These are phyloP conservation scores for Scortechinia acanthostroma DNA, from an alignment of 2,329 filamentous ascomycete species.

Conservation along the genomic window DNA sequence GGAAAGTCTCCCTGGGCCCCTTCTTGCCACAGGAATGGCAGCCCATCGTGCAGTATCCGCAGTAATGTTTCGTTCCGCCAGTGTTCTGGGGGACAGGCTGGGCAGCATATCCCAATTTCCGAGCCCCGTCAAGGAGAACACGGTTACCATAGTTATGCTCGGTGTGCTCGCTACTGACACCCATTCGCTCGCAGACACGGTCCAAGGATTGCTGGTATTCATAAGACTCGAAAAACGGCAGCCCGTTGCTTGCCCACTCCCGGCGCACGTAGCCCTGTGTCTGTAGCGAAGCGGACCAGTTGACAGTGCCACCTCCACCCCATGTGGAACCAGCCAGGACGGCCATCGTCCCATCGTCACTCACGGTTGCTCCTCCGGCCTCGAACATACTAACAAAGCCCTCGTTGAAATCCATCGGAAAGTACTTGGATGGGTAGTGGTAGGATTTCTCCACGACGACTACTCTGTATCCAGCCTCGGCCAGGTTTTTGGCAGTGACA, in stretches of 20 bases:
- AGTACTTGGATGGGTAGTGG: constrained; percentile 40
- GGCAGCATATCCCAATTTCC: constrained; percentile 47
- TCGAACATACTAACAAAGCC: constrained; percentile 44
- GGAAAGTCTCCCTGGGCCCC: constrained; percentile 49
- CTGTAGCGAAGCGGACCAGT: constrained; percentile 37
- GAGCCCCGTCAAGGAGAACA: constrained; percentile 47
- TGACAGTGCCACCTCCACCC: constrained; percentile 59
- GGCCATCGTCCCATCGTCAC: constrained; percentile 33
- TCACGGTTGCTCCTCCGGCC: constrained; percentile 33
- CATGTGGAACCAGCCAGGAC: constrained; percentile 48
- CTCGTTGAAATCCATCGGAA: constrained; percentile 45
- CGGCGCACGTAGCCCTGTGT: constrained; percentile 51
- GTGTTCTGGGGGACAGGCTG: constrained; percentile 57
- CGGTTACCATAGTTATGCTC: constrained; percentile 48
- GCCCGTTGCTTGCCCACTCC: constrained; percentile 46
- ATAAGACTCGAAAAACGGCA: constrained; percentile 50
- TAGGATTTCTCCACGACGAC: constrained; percentile 53
- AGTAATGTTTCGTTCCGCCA: constrained; percentile 45
- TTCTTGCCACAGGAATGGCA: constrained; percentile 46
- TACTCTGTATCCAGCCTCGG: constrained; percentile 38
- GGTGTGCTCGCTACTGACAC: constrained; percentile 39
- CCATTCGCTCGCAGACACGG: constrained; percentile 55
- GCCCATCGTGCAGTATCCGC: constrained; percentile 21
- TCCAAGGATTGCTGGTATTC: constrained; percentile 54
- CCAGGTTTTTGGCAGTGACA: constrained; percentile 52